phyloP scores from a whole-genome alignment of 495 filamentous ascomycete species.

The Xylaria palmicola region DNA sequence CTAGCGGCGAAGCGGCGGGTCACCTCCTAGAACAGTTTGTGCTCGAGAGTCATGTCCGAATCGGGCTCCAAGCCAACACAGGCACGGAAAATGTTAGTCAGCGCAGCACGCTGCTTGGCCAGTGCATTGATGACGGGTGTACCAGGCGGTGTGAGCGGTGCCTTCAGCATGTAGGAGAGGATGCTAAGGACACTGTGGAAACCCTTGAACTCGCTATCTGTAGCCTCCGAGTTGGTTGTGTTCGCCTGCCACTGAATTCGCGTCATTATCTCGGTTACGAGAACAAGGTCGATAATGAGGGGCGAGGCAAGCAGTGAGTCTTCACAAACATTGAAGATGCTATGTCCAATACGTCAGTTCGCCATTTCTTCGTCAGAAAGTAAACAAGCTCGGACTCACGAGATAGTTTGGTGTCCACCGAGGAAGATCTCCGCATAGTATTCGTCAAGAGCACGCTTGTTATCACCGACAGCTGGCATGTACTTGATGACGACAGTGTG shows the following conservation, averaged over 20 bases:
- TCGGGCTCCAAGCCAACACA: slow-evolving; percentile 97
- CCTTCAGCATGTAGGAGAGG: slow-evolving; percentile 99
- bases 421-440: slow-evolving; percentile 99
- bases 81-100: slow-evolving; percentile 99
- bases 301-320: slow-evolving; percentile 97
- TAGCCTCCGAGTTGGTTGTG: slow-evolving; percentile 38
- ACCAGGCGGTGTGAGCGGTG: slow-evolving; percentile 90
- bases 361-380: not conserved
- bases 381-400: slow-evolving; percentile 41
- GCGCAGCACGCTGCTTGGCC: slow-evolving; percentile 89
- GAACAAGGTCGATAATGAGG: slow-evolving; percentile 92
- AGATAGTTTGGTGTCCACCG: slow-evolving; percentile 97
- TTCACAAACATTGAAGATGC: slow-evolving; percentile 97
- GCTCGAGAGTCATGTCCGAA: slow-evolving; percentile 98
- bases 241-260: slow-evolving; percentile 85
- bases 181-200: slow-evolving; percentile 98
- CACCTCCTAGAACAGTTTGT: slow-evolving; percentile 76
- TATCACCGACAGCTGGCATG: slow-evolving; percentile 98
- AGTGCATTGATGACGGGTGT: slow-evolving; percentile 96
- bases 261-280: slow-evolving; percentile 96
- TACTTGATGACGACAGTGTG: slow-evolving; percentile 96
- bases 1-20: no score
- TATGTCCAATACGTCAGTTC: slow-evolving; percentile 29
- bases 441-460: slow-evolving; percentile 98
- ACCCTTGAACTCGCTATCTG: slow-evolving; percentile 72